Percentiles rank a stretch among this genome's conserved stretches.
Evolutionary conservation across 2,329 filamentous ascomycete species (phyloP).

Genomic region (Exophiala dermatitidis): DNA sequence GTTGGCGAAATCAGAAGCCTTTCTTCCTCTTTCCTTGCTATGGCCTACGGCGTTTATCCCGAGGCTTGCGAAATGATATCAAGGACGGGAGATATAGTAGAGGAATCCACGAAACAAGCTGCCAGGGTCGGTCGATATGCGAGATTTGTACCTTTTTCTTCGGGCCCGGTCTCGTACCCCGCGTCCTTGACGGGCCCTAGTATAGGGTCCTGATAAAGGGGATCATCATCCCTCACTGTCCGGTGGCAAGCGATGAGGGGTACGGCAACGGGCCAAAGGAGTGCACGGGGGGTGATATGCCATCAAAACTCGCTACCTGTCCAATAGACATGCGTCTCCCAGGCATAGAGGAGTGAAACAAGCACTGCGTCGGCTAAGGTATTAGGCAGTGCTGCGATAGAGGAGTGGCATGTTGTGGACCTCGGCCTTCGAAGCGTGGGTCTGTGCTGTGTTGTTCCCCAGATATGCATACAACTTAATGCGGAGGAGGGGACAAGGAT

Average conservation of each 20-base stretch:
- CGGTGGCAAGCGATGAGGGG: background rate
- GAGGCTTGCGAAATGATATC: background rate
- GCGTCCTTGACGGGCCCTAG: background rate
- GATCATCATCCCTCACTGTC: background rate
- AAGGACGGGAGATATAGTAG: background rate
- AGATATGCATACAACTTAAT: too few species aligned
- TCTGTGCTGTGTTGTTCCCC: too few species aligned
- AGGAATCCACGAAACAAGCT: background rate
- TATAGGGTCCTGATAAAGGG: conserved; percentile 10
- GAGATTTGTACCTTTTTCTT: background rate
- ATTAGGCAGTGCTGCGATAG: too few species aligned
- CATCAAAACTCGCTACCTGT: too few species aligned
- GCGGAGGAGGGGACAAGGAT: too few species aligned
- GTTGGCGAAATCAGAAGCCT: background rate
- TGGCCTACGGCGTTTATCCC: background rate
- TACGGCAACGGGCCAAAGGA: conserved; percentile 16
- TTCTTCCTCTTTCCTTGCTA: background rate
- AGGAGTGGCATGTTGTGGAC: too few species aligned
- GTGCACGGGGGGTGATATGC: background rate
- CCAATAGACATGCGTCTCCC: too few species aligned
- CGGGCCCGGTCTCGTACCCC: conserved; percentile 12
- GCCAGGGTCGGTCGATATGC: background rate
- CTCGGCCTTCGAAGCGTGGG: too few species aligned
- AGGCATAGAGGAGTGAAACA: too few species aligned
- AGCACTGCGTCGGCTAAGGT: too few species aligned